A percentile compares a stretch with the other conserved stretches of the same genome.
These are phyloP conservation scores for Conoideocrella luteorostrata DNA, from an alignment of 2,329 filamentous ascomycete species.

Conservation along the genomic window DNA sequence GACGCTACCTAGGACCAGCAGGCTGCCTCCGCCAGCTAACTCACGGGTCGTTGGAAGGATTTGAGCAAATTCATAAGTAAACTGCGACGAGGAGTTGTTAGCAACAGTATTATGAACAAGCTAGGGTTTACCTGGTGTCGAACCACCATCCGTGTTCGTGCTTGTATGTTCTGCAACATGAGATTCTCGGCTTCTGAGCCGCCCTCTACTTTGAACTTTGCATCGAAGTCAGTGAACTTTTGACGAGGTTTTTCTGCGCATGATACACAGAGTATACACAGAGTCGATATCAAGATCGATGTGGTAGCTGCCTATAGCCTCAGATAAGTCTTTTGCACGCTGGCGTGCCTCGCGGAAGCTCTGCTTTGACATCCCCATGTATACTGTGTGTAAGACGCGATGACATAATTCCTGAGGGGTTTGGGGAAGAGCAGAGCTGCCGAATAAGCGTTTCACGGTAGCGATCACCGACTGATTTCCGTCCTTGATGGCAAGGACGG, in stretches of 20 bases:
- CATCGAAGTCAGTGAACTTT: conserved; percentile 49
- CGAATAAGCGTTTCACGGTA: conserved; percentile 19
- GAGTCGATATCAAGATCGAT: conserved; percentile 67
- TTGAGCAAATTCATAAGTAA: neutral
- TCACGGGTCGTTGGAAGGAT: conserved; percentile 14
- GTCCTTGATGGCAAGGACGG: conserved; percentile 42
- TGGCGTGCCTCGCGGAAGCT: conserved; percentile 58
- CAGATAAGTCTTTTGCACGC: conserved; percentile 54
- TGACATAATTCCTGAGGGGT: conserved; percentile 51
- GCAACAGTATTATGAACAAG: too few species aligned
- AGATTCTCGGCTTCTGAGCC: conserved; percentile 46
- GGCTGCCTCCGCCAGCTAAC: conserved; percentile 13
- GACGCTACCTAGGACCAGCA: conserved; percentile 17
- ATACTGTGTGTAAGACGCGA: conserved; percentile 24
- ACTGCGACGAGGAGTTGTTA: too few species aligned
- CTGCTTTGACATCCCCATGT: conserved; percentile 62
- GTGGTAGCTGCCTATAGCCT: conserved; percentile 64
- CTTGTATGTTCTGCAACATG: conserved; percentile 61
- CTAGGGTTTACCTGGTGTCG: conserved; percentile 19
- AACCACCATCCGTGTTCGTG: too few species aligned
- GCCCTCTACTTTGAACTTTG: conserved; percentile 47
- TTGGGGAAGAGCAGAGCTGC: conserved; percentile 33
- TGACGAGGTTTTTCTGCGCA: conserved; percentile 53
- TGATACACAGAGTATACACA: too few species aligned
- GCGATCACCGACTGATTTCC: conserved; percentile 14